phyloP scores from a whole-genome alignment of 2,329 filamentous ascomycete species.

The Colletotrichum musicola region DNA sequence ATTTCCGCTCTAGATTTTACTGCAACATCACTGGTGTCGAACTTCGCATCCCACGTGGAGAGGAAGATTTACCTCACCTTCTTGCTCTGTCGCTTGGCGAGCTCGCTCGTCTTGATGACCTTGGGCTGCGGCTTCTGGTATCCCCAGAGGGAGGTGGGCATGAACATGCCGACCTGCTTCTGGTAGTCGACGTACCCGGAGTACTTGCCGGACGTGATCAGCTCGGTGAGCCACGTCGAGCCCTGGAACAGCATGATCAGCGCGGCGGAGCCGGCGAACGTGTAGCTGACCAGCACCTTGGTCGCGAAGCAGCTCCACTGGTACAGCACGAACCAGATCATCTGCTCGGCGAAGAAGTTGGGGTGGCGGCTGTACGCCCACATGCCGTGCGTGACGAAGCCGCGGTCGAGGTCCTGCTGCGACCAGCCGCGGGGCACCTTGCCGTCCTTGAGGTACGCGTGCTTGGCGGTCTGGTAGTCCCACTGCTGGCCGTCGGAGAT shows the following conservation, averaged over 20 bases:
- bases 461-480: conserved; percentile 87
- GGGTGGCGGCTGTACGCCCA: conserved; percentile 93
- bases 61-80: conserved; percentile 48
- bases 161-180: conserved; percentile 82
- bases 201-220: conserved; percentile 85
- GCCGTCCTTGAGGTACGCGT: conserved; percentile 78
- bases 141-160: conserved; percentile 69
- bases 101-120: conserved; percentile 64
- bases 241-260: conserved; percentile 88
- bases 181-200: conserved; percentile 90
- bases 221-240: conserved; percentile 89
- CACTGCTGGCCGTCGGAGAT: conserved; percentile 95
- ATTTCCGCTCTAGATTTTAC: conserved; percentile 39
- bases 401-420: conserved; percentile 85
- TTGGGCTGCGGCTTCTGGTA: conserved; percentile 61
- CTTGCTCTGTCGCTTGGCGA: conserved; percentile 59
- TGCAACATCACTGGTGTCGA: too few species aligned
- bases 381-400: conserved; percentile 86
- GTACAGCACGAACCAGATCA: conserved; percentile 89
- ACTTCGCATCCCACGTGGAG: too few species aligned
- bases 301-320: conserved; percentile 86
- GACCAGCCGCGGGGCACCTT: conserved; percentile 75
- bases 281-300: conserved; percentile 82
- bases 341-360: conserved; percentile 94
- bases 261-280: conserved; percentile 74